A percentile compares a stretch with the other conserved stretches of the same genome.
Evolutionary conservation across 345 rosid genomes (phyloP).

Genomic region (Hypericum perforatum): DNA sequence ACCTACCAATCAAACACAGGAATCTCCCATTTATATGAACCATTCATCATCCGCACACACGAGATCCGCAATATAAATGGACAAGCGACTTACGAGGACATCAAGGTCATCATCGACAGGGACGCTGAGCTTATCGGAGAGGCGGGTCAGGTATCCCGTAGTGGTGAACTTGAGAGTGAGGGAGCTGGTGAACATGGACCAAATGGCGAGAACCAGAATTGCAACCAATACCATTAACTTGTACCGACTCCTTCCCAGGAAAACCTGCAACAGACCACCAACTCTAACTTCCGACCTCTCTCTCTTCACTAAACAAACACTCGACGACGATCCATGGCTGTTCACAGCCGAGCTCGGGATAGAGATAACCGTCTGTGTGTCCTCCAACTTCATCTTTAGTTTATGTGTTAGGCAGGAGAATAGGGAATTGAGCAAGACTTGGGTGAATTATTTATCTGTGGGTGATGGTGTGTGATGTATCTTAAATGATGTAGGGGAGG

Average conservation of each 20-base stretch:
- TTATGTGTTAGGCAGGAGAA: too few species aligned
- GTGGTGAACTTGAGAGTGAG: constrained; percentile 62
- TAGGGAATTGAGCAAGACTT: too few species aligned
- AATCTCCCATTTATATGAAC: too few species aligned
- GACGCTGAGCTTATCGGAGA: constrained; percentile 27
- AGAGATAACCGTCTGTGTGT: too few species aligned
- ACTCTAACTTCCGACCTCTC: constrained; percentile 7
- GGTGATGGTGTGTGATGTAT: too few species aligned
- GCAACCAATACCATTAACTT: constrained; percentile 63
- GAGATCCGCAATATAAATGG: background rate
- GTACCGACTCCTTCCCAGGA: constrained; percentile 31
- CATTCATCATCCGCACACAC: background rate
- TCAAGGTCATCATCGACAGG: constrained; percentile 50
- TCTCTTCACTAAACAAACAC: constrained; percentile 9
- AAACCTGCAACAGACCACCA: constrained; percentile 12
- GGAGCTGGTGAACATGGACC: constrained; percentile 81
- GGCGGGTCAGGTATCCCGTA: constrained; percentile 25
- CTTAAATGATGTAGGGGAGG: too few species aligned
- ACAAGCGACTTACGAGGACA: constrained; percentile 32
- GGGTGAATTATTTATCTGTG: too few species aligned
- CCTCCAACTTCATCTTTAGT: too few species aligned
- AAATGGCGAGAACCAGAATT: constrained; percentile 57
- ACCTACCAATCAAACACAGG: constrained; percentile 21
- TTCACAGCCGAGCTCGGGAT: too few species aligned
- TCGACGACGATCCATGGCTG: too few species aligned